phyloP scores from a whole-genome alignment of 2,329 filamentous ascomycete species.

The Trichoderma oligosporum region DNA sequence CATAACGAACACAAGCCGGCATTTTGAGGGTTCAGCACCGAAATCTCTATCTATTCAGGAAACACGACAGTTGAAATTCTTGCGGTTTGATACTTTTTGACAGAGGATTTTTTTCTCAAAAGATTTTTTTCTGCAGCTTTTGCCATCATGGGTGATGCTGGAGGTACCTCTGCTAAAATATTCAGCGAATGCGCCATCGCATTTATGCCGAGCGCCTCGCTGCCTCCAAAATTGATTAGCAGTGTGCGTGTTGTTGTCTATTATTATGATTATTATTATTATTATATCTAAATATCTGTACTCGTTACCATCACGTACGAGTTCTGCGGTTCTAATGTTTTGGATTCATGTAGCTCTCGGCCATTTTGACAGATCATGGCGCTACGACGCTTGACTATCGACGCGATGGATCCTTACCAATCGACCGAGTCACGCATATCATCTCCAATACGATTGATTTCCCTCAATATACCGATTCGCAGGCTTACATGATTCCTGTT shows the following conservation, averaged over 20 bases:
- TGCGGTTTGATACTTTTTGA: no score
- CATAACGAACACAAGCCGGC: no score
- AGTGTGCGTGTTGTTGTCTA: constrained; percentile 38
- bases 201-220: constrained; percentile 42
- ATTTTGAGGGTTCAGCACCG: no score
- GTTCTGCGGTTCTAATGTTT: not conserved
- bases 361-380: constrained; percentile 46
- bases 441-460: constrained; percentile 81
- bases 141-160: constrained; percentile 30
- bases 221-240: constrained; percentile 40
- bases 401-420: constrained; percentile 46
- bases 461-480: constrained; percentile 72
- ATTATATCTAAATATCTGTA: no score
- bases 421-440: constrained; percentile 52
- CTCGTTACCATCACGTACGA: not conserved
- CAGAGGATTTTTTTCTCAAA: no score
- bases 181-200: constrained; percentile 44
- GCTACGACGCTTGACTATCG: constrained; percentile 46
- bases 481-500: constrained; percentile 76
- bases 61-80: no score
- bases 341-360: not conserved
- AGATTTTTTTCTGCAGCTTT: not conserved
- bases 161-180: constrained; percentile 26
- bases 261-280: no score
- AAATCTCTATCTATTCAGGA: no score